Evolutionary conservation across 768 basidiomycete genomes (phyloP), one percentile per base, ranked within the genome.

Genomic region (Clathrus columnatus): DNA sequence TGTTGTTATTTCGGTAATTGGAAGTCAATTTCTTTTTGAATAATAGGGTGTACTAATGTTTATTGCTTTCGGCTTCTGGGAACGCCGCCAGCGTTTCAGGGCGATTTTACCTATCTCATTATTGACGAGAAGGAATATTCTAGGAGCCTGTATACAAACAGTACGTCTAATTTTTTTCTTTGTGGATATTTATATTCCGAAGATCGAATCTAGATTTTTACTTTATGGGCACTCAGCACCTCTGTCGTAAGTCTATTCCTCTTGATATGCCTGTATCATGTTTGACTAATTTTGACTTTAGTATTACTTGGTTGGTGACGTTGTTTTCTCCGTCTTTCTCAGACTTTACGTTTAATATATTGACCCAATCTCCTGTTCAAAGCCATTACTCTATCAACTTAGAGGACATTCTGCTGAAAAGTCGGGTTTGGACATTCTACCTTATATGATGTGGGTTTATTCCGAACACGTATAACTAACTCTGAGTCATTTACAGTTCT

Each of bases 401-500:
- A 64, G 62, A 41, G 67, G 67, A 21, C 70, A 68, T 52, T 62
- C 69, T 1, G 68, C 73, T 1, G 68, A 67, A 32, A 64, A 69
- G 54, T 65, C 67, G 7, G 73, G 72, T 30, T 66, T 74, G 48
- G 69, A 72, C 61, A 73, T 73, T 54, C 62, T 75, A 16, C 67
- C 70, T 1, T 72, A 68, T 64, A 68, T 70, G 66, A 53, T 70
- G 50, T 61, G 62, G 8, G 63, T 69, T 42, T 62, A 67, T 20
- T 4, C 17, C 17, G 24, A 4, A n/a, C n/a, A n/a, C n/a, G n/a
- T n/a, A n/a, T 7, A 18, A 14, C 14, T n/a, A 4, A 67, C 27
- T 62, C 41, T 64, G 65, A 41, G 66, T 66, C 43, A 52, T 11
- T 29, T 52, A 32, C 27, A 55, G 2, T 16, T 44, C 56, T 14